Conservation (phyloP, 1,284 basidiomycete species). For the Xanthoconium separans region DNA sequence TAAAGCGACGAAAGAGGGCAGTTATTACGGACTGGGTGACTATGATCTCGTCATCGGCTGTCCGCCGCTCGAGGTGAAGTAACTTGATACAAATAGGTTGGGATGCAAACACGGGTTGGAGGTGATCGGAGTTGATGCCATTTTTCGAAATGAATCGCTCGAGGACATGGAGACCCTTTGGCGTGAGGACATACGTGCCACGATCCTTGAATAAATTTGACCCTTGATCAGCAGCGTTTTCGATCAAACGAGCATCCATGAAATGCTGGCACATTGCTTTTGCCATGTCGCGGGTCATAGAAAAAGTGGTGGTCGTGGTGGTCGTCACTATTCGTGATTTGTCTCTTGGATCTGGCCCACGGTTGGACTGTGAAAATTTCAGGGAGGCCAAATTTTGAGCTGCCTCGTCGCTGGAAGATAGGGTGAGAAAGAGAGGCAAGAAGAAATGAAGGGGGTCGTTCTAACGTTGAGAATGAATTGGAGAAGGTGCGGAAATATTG, state of each 20-base stretch:
- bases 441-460: slow-evolving; percentile 6
- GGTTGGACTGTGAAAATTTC: slow-evolving; percentile 99
- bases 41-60: slow-evolving; percentile 95
- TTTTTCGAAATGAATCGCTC: slow-evolving; percentile 99
- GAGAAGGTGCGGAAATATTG: slow-evolving; percentile 95
- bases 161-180: slow-evolving; percentile 97
- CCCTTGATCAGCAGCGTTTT: slow-evolving; percentile 90
- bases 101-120: slow-evolving; percentile 85
- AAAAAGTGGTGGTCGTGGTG: slow-evolving; percentile 98
- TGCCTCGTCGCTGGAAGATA: slow-evolving; percentile 82
- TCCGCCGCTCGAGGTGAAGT: slow-evolving; percentile 91
- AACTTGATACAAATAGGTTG: slow-evolving; percentile 99
- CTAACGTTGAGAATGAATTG: slow-evolving; percentile 95
- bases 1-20: slow-evolving; percentile 93
- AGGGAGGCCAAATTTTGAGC: slow-evolving; percentile 91
- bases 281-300: slow-evolving; percentile 99
- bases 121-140: slow-evolving; percentile 93
- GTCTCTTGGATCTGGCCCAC: slow-evolving; percentile 96
- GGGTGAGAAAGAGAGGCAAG: slow-evolving; percentile 21
- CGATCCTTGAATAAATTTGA: slow-evolving; percentile 95
- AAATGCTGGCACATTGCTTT: slow-evolving; percentile 99
- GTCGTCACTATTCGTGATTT: slow-evolving; percentile 97
- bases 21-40: slow-evolving; percentile 93
- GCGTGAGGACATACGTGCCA: slow-evolving; percentile 93
- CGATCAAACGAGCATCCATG: slow-evolving; percentile 97